Percentiles rank a stretch among this genome's conserved stretches.
Evolutionary conservation across 306 rosid species (phyloP).

Genomic region (Parietaria judaica): DNA sequence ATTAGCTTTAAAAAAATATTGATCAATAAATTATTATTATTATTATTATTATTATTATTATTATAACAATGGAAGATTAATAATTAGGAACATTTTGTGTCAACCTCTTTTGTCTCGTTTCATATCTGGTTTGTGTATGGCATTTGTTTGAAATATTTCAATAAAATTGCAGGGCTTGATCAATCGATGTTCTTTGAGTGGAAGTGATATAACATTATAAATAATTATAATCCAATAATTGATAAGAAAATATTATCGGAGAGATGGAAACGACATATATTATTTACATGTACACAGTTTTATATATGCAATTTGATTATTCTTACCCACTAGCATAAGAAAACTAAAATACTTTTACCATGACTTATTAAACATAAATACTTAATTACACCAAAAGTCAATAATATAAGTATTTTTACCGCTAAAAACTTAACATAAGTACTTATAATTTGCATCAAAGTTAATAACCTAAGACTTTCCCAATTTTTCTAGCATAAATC

Average conservation of each 20-base stretch:
- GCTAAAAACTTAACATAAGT: too few species aligned
- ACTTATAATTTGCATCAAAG: too few species aligned
- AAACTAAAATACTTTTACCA: too few species aligned
- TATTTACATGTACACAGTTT: neutral
- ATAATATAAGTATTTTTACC: too few species aligned
- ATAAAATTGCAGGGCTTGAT: neutral
- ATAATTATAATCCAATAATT: neutral
- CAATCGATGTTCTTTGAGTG: neutral
- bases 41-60: neutral
- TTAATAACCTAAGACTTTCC: too few species aligned
- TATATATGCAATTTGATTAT: neutral
- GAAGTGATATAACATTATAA: neutral
- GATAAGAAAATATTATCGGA: too few species aligned
- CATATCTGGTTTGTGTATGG: neutral
- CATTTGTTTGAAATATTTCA: neutral
- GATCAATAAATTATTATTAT: neutral
- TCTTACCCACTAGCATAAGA: too few species aligned
- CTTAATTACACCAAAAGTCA: too few species aligned
- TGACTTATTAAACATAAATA: too few species aligned
- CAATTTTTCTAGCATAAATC: too few species aligned
- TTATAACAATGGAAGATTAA: neutral
- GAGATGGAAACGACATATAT: neutral
- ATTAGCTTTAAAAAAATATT: neutral
- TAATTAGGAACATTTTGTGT: neutral
- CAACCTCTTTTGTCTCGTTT: neutral